Evolutionary conservation across 1,284 basidiomycete genomes (phyloP), one percentile per base, ranked within the genome.

Genomic region (Apiotrichum akiyoshidainum): DNA sequence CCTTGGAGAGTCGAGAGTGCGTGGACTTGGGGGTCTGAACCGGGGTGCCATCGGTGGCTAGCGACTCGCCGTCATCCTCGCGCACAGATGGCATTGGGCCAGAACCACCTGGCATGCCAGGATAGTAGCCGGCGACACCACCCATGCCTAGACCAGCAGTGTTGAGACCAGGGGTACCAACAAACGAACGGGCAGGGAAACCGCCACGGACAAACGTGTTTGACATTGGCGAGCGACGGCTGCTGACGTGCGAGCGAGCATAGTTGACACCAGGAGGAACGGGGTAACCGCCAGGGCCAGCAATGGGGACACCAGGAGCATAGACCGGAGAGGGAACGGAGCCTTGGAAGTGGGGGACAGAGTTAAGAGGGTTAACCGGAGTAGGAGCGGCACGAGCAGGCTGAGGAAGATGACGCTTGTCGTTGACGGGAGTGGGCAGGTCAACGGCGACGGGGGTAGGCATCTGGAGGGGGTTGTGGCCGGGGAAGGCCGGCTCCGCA

Each of bases 391-490:
- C 2, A 7, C 34, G 42, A 26, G 1, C 41, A 46, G 46, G 7
- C 14, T 34, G 39, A 17, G 47, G 47, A 2, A 31, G 46, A 31
- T 40, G 47, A 14, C 34, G 41, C 41, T 46, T 54, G 46, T 60
- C 59, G 39, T 65, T 60, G 42, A 78, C 70, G 14, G 77, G 77
- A 26, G 75, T 75, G 19, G 77, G 77, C 19, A 76, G 53, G 61
- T 72, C 65, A 44, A 78, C 65, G n/a, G 68, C 68, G 40, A 64
- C 65, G 54, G 75, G 75, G 6, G 51, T 26, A 41, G 51, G 51
- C 26, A 34, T 26, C 9, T 31, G 13, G 7, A 22, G 69, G 54
- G 6, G 73, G 72, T 17, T 60, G 41, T 34, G 39, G 26, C 21
- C 17, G 51, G 39, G 50, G 40, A 52, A 52, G 19, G 50, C 39